Conservation (phyloP, 1,139 yeast genomes). For the Magnusiomyces tetraspermus region DNA sequence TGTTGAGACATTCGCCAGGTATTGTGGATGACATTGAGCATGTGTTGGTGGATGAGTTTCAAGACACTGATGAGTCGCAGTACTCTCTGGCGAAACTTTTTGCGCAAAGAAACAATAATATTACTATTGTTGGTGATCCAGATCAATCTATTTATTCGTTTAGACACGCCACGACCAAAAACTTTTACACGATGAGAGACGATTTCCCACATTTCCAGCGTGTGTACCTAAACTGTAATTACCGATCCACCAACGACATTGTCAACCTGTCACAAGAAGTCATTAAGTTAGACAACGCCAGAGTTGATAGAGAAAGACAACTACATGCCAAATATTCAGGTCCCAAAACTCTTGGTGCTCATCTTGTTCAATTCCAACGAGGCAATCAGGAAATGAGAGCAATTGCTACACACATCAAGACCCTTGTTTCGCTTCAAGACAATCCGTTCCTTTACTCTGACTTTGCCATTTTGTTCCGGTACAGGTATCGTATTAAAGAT, state of each 20-base stretch:
- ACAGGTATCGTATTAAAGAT: constrained; percentile 46
- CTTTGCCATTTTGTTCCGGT: constrained; percentile 62
- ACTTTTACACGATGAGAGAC: constrained; percentile 51
- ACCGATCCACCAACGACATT: constrained; percentile 67
- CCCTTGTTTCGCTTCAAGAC: constrained; percentile 22
- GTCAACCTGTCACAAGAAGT: constrained; percentile 54
- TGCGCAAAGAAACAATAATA: constrained; percentile 34
- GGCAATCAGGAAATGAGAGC: constrained; percentile 47
- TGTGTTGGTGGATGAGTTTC: constrained; percentile 87
- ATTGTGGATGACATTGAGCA: constrained; percentile 50
- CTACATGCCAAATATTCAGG: constrained; percentile 1
- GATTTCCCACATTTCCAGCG: constrained; percentile 35
- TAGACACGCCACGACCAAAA: constrained; percentile 63
- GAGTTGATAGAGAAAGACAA: constrained; percentile 14
- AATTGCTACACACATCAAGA: constrained; percentile 45
- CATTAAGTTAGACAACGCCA: constrained; percentile 49
- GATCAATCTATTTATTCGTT: constrained; percentile 80
- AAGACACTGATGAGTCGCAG: constrained; percentile 79
- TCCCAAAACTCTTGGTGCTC: background rate
- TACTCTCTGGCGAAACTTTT: constrained; percentile 55
- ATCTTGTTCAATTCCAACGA: constrained; percentile 35
- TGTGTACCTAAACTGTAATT: constrained; percentile 55
- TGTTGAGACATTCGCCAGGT: constrained; percentile 40
- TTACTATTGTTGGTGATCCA: constrained; percentile 88
- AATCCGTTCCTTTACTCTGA: constrained; percentile 41